Evolutionary conservation across 2,329 filamentous ascomycete species (phyloP).

Genomic region (Clarireedia hainanense): DNA sequence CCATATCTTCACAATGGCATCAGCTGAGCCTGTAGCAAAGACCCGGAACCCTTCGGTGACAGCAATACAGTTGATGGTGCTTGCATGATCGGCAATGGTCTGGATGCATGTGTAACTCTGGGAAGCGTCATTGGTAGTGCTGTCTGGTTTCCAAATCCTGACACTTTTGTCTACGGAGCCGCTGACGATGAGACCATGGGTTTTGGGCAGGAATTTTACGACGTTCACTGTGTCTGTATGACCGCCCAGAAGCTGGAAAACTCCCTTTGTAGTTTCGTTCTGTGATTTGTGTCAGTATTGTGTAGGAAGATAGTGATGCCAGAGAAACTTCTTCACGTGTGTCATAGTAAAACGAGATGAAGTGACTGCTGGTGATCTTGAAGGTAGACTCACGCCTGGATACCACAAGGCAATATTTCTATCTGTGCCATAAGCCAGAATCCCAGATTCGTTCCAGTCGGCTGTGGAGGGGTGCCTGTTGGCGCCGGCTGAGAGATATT

Average conservation of each 20-base stretch:
- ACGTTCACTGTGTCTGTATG: slow-evolving; percentile 78
- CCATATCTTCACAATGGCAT: slow-evolving; percentile 69
- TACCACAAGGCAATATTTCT: slow-evolving; percentile 85
- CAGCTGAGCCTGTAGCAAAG: slow-evolving; percentile 75
- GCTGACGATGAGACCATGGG: slow-evolving; percentile 58
- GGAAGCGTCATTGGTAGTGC: slow-evolving; percentile 19
- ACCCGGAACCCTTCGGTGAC: slow-evolving; percentile 30
- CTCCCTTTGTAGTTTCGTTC: slow-evolving; percentile 38
- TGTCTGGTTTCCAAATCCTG: slow-evolving; percentile 57
- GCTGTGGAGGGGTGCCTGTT: slow-evolving; percentile 86
- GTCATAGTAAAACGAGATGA: not conserved
- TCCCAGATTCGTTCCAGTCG: slow-evolving; percentile 71
- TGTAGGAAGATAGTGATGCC: not conserved
- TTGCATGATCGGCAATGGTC: slow-evolving; percentile 55
- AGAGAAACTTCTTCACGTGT: not conserved
- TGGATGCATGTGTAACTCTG: slow-evolving; percentile 35
- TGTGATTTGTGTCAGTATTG: slow-evolving; percentile 7
- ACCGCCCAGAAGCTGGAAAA: slow-evolving; percentile 61
- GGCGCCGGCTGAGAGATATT: slow-evolving; percentile 57
- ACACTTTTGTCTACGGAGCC: slow-evolving; percentile 76
- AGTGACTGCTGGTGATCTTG: not conserved
- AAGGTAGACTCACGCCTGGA: slow-evolving; percentile 54
- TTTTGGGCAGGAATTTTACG: slow-evolving; percentile 62
- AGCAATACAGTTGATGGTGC: slow-evolving; percentile 64
- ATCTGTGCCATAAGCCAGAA: slow-evolving; percentile 84